A percentile compares a stretch with the other conserved stretches of the same genome.
phyloP scores from a whole-genome alignment of 139 green algal genomes.

The Raphidocelis subcapitata region DNA sequence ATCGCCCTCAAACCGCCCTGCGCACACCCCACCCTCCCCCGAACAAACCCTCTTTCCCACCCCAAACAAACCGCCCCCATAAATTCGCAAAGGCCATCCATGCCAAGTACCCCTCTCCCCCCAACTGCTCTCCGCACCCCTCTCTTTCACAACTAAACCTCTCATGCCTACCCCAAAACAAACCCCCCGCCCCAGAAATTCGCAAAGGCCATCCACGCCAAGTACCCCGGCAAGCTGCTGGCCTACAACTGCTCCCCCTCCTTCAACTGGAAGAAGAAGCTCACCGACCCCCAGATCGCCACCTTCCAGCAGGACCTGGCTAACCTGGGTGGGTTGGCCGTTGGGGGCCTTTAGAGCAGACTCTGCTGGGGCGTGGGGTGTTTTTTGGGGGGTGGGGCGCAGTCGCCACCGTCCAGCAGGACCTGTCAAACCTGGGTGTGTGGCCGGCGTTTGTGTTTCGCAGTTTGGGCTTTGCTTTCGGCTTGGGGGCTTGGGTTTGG shows the following conservation, averaged over 20 bases:
- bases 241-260: constrained; percentile 92
- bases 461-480: too few species aligned
- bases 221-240: constrained; percentile 86
- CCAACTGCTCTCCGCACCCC: too few species aligned
- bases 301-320: constrained; percentile 79
- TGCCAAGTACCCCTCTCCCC: neutral
- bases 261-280: constrained; percentile 93
- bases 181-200: constrained; percentile 22
- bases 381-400: too few species aligned
- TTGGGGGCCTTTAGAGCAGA: too few species aligned
- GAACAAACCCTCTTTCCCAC: neutral
- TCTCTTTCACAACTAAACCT: neutral
- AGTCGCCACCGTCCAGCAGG: too few species aligned
- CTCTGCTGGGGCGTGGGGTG: too few species aligned
- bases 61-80: neutral
- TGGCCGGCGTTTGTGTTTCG: too few species aligned
- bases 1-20: neutral
- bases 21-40: too few species aligned
- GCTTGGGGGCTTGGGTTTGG: too few species aligned
- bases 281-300: constrained; percentile 71
- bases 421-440: too few species aligned
- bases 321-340: constrained; percentile 60
- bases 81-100: constrained; percentile 74
- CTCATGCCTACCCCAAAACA: neutral
- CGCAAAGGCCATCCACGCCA: constrained; percentile 74